These are phyloP conservation scores for Colletotrichum incanum DNA, from an alignment of 2,329 filamentous ascomycete genomes.

Conservation along the genomic window DNA sequence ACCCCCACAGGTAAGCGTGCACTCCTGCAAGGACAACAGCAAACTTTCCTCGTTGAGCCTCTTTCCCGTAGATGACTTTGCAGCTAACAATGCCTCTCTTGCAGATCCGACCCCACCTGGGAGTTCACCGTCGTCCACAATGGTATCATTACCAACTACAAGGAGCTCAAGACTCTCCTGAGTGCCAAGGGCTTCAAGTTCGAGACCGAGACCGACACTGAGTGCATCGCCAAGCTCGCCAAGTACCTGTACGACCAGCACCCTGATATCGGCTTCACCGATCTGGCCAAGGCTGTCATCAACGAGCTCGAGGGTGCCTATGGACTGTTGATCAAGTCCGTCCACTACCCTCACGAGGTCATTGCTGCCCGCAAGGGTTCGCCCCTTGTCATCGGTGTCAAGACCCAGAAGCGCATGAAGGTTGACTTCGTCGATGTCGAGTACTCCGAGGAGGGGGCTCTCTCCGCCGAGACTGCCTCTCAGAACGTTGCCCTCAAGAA, in stretches of 20 bases:
- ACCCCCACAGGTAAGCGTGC: constrained; percentile 88
- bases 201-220: constrained; percentile 99
- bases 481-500: constrained; percentile 99
- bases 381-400: constrained; percentile 95
- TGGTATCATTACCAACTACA: constrained; percentile 99
- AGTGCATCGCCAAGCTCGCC: constrained; percentile 98
- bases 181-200: constrained; percentile 97
- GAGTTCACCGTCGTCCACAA: constrained; percentile 99
- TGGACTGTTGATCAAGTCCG: constrained; percentile 96
- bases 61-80: constrained; percentile 35
- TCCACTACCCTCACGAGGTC: constrained; percentile 98
- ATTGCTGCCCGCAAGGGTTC: constrained; percentile 99
- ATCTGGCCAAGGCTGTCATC: constrained; percentile 97
- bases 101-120: constrained; percentile 92
- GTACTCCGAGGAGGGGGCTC: constrained; percentile 89
- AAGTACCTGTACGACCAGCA: constrained; percentile 98
- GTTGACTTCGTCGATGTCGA: constrained; percentile 99
- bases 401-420: constrained; percentile 99
- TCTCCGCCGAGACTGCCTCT: constrained; percentile 93
- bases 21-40: constrained; percentile 18
- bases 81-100: constrained; percentile 37
- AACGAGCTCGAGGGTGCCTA: constrained; percentile 98
- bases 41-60: constrained; percentile 16
- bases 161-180: constrained; percentile 96
- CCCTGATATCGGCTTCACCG: constrained; percentile 94